Percentiles rank a stretch among this genome's conserved stretches.
These are phyloP conservation scores for Penicillium sclerotigenum DNA, from an alignment of 2,329 filamentous ascomycete species.

Conservation along the genomic window DNA sequence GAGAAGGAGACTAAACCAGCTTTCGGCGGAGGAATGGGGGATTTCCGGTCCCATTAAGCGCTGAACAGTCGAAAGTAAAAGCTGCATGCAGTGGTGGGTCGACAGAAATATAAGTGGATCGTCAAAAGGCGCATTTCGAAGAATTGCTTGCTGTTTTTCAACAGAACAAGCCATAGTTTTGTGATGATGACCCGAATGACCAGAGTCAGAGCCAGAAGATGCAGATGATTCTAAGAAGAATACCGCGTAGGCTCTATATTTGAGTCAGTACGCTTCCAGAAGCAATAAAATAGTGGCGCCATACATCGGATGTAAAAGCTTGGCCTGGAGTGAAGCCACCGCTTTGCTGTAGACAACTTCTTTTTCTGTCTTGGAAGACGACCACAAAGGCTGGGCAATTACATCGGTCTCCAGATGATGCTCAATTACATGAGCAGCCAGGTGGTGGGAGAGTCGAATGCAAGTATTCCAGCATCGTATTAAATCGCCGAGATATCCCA, in stretches of 20 bases:
- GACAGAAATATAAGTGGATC: constrained; percentile 21
- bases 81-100: constrained; percentile 27
- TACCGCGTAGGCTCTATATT: constrained; percentile 22
- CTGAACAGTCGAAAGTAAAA: constrained; percentile 24
- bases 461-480: constrained; percentile 28
- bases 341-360: constrained; percentile 26
- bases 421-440: constrained; percentile 23
- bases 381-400: constrained; percentile 16
- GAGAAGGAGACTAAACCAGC: constrained; percentile 28
- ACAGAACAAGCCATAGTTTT: constrained; percentile 6
- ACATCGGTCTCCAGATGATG: constrained; percentile 24
- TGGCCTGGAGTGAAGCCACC: constrained; percentile 21
- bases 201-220: not conserved
- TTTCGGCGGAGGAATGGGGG: constrained; percentile 19
- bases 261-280: not conserved
- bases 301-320: constrained; percentile 23
- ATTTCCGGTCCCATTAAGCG: constrained; percentile 29
- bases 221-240: constrained; percentile 28
- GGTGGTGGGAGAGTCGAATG: constrained; percentile 25
- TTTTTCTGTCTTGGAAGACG: constrained; percentile 26
- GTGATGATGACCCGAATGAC: not conserved
- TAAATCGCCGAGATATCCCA: constrained; percentile 26
- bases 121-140: constrained; percentile 25
- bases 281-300: not conserved
- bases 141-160: constrained; percentile 20